Base-by-base conservation (phyloP, 495 filamentous ascomycete species). In the Annulohypoxylon moriforme region DNA sequence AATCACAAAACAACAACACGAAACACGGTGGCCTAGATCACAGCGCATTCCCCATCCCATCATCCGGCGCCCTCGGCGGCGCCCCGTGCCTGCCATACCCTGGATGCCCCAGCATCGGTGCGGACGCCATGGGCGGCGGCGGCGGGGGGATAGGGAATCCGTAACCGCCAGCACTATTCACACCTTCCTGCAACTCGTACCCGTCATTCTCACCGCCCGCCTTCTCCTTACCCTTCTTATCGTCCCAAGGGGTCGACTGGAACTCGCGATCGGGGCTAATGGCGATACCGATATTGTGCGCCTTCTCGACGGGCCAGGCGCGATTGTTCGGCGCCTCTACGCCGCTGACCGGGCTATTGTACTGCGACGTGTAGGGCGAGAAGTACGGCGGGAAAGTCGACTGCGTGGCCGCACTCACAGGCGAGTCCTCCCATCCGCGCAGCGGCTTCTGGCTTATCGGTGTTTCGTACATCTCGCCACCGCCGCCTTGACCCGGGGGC, bases 341-440 rank as follows among this genome's bases (percentile, higher is more conserved):
- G 16, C 66, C 81, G 47, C 76, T 81, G 29, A 84, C 74, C 29
- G 84, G 84, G 69, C 83, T 85, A 75, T 81, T 82, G 69, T 79
- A 85, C 52, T 80, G 76, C 59, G 82, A 82, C 4, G 75, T 68
- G 60, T 85, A 85, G 0, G 84, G 84, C 16, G 81, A 83, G 68
- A 84, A 84, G 69, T 85, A 85, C 5, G 81, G 82, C 18, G 81
- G 81, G 62, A 81, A 79, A 7, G 79, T 60, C 22, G 67, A 62
- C n/a, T 80, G 77, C 2, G 80, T 81, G n/a, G 58, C 60, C 1
- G 80, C 79, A 63, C 79, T 84, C 53, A 82, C 64, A 2, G 84
- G 84, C 33, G 81, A 82, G 73, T 85, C 81, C 36, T 78, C 78
- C 83, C 83, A 85, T 5, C 78, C 78, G n/a, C 80, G 79, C 22